Base-by-base conservation (phyloP, 2,329 filamentous ascomycete species). In the Cercospora zeina region DNA sequence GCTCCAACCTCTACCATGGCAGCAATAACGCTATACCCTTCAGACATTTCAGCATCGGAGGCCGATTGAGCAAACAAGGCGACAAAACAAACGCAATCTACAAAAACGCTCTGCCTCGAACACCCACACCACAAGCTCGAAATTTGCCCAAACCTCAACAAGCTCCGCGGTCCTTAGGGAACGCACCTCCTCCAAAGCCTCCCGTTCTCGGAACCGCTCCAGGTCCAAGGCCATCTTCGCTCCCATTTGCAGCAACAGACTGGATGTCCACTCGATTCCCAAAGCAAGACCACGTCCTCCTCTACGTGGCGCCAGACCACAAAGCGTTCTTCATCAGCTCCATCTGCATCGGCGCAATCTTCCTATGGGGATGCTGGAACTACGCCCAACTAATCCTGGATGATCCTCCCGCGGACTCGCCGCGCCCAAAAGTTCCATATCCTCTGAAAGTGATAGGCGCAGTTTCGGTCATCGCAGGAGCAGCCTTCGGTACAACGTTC, bases 291-390 rank as follows among this genome's bases (percentile, higher is more conserved):
- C 56, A 37, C 31, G 59, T 72, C 8, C 64, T 71, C 2, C 65
- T 72, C 14, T 72, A 72, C 62, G 59, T 51, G 3, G 64, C 68
- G 4, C 65, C 70, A 3, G 58, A 50, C 59, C 70, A 73, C 53
- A 61, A 55, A 45, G 62, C 63, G 11, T 71, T 70, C 65, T 61
- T 59, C 37, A 13, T 62, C 49, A 34, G 56, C n/a, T 69, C 69
- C 42, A 63, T 63, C 55, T 9, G 65, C 39, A 21, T 60, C 13
- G 70, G 70, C 31, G 7, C 39, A 19, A 10, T 64, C 13, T 56
- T 72, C 42, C n/a, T 69, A 13, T 1, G 64, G 19, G 62, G 68
- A 39, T 56, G 57, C 50, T 67, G 54, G 42, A 62, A 36, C 27
- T 64, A 63, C 49, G 62, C 61, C 4, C 59, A 66, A 33, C 42